Evolutionary conservation across 1,284 basidiomycete species (phyloP).

Genomic region (Leccinum subfulvum): DNA sequence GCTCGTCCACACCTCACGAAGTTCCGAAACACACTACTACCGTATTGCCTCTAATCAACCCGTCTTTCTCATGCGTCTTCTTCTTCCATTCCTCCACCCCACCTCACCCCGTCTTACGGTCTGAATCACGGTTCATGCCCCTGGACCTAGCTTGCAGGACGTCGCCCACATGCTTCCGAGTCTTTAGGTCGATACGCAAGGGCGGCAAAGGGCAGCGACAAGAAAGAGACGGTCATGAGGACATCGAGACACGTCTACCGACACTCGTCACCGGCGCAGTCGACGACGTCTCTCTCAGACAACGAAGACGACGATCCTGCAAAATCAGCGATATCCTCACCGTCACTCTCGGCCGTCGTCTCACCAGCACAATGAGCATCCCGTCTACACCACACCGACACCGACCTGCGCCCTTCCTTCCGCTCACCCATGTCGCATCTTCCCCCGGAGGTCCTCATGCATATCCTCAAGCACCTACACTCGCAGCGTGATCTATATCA

Average conservation of each 20-base stretch:
- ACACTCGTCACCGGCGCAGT: slow-evolving; percentile 56
- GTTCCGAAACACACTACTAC: too few species aligned
- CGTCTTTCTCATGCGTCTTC: too few species aligned
- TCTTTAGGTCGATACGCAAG: neutral
- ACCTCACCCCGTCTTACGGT: too few species aligned
- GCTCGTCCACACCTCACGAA: slow-evolving; percentile 28
- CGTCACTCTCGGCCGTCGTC: slow-evolving; percentile 41
- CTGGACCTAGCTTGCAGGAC: too few species aligned
- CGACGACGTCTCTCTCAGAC: slow-evolving; percentile 55
- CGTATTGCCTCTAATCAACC: too few species aligned
- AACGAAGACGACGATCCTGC: slow-evolving; percentile 63
- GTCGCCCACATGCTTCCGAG: too few species aligned
- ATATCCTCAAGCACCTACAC: slow-evolving; percentile 86
- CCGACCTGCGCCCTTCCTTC: slow-evolving; percentile 24
- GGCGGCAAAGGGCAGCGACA: neutral
- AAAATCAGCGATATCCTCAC: slow-evolving; percentile 51
- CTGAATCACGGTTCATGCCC: too few species aligned
- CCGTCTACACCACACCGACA: slow-evolving; percentile 33
- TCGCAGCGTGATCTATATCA: slow-evolving; percentile 72
- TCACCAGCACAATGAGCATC: slow-evolving; percentile 68
- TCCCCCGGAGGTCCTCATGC: slow-evolving; percentile 90
- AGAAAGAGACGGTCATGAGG: slow-evolving; percentile 18
- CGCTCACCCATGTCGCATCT: slow-evolving; percentile 57
- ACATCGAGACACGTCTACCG: slow-evolving; percentile 50
- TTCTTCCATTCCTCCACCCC: too few species aligned